A percentile compares a stretch with the other conserved stretches of the same genome.
Evolutionary conservation across 192 early-diverging fungal species (phyloP).

Genomic region (Kappamyces sp.): DNA sequence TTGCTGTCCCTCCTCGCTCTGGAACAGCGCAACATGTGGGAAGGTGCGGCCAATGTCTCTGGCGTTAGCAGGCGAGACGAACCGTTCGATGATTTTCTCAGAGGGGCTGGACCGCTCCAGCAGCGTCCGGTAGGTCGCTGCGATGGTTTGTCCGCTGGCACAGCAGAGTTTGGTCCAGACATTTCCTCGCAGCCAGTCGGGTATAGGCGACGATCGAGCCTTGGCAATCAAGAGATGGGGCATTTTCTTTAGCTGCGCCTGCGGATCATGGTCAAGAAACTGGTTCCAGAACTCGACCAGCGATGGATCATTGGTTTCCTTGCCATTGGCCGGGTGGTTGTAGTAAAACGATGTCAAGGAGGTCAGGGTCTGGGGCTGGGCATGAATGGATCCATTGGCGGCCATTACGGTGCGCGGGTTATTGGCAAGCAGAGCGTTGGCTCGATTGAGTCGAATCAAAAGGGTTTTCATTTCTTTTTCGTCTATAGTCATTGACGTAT

Average conservation of each 20-base stretch:
- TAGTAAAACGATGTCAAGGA: slow-evolving; percentile 1
- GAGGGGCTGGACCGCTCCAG: slow-evolving; percentile 52
- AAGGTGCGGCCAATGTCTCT: slow-evolving; percentile 81
- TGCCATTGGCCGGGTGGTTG: not conserved
- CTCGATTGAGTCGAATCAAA: not conserved
- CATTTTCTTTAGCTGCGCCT: slow-evolving; percentile 18
- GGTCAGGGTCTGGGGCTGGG: not conserved
- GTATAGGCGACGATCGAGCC: slow-evolving; percentile 71
- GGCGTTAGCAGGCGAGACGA: not conserved
- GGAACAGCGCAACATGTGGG: slow-evolving; percentile 77
- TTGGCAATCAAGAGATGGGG: slow-evolving; percentile 53
- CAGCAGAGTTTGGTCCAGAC: slow-evolving; percentile 85
- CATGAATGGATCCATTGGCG: slow-evolving; percentile 1
- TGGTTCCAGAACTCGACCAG: slow-evolving; percentile 67
- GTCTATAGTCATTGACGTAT: too few species aligned
- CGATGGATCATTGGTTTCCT: slow-evolving; percentile 6
- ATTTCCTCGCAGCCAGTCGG: slow-evolving; percentile 67
- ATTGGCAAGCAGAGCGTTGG: not conserved
- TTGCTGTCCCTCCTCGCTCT: slow-evolving; percentile 76
- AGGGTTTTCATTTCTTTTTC: not conserved
- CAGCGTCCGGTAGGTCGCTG: slow-evolving; percentile 62
- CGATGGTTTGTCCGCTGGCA: slow-evolving; percentile 62
- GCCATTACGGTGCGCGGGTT: slow-evolving; percentile 9
- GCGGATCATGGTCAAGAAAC: slow-evolving; percentile 66
- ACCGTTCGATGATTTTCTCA: slow-evolving; percentile 69